These are phyloP conservation scores for Suillus lakei DNA, from an alignment of 768 basidiomycete species.

Conservation along the genomic window DNA sequence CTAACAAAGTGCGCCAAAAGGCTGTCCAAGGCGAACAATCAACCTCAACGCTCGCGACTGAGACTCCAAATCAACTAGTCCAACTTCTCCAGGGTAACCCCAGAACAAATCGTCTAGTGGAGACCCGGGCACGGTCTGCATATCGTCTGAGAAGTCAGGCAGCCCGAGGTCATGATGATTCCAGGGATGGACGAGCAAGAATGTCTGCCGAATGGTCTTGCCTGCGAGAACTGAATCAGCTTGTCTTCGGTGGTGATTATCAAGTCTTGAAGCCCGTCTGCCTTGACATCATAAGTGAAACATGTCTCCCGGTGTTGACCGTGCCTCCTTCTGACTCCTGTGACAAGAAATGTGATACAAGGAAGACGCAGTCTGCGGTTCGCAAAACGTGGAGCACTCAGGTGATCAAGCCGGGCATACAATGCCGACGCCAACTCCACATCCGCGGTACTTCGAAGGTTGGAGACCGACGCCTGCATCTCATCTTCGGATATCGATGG, in stretches of 20 bases:
- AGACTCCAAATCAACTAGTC: background rate
- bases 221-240: background rate
- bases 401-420: background rate
- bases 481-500: background rate
- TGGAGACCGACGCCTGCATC: background rate
- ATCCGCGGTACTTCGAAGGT: background rate
- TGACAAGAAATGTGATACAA: background rate
- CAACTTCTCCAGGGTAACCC: background rate
- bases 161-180: background rate
- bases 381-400: background rate
- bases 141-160: background rate
- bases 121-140: background rate
- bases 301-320: background rate
- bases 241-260: background rate
- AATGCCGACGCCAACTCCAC: background rate
- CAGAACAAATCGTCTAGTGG: background rate
- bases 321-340: background rate
- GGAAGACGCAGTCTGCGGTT: background rate
- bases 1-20: slow-evolving; percentile 9
- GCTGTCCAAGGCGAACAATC: slow-evolving; percentile 3
- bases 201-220: background rate
- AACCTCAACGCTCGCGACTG: slow-evolving; percentile 1
- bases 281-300: background rate
- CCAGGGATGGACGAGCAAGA: background rate
- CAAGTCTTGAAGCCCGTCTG: background rate